Percentiles rank a stretch among this genome's conserved stretches.
Evolutionary conservation across 352 stramenopile genomes (phyloP).

Genomic region (Pythium grandisporangium): DNA sequence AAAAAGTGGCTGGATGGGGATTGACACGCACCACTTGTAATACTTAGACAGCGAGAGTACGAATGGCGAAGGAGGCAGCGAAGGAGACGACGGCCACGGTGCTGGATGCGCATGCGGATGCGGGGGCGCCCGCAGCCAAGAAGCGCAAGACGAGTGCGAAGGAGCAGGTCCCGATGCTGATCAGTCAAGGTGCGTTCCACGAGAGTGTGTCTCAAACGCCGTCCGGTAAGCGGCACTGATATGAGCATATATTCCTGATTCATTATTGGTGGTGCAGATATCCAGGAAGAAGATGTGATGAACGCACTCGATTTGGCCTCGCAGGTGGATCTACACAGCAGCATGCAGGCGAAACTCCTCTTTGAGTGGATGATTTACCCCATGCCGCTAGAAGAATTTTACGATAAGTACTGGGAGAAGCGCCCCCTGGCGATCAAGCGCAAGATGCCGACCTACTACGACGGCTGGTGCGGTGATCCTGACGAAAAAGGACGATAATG

Average conservation of each 20-base stretch:
- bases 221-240: too few species aligned
- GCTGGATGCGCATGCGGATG: background rate
- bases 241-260: too few species aligned
- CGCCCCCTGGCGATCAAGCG: conserved; percentile 84
- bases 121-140: conserved; percentile 21
- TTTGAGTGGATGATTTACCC: conserved; percentile 85
- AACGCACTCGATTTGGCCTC: conserved; percentile 45
- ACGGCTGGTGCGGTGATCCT: conserved; percentile 42
- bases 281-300: conserved; percentile 38
- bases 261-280: too few species aligned
- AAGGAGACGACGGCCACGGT: background rate
- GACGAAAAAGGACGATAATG: background rate
- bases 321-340: conserved; percentile 54
- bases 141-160: conserved; percentile 36
- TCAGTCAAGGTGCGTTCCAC: conserved; percentile 16
- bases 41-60: background rate
- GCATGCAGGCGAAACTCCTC: conserved; percentile 55
- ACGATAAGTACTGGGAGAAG: conserved; percentile 91
- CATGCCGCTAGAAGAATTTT: conserved; percentile 85
- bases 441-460: conserved; percentile 55
- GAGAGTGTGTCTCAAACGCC: too few species aligned
- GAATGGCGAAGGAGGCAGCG: background rate
- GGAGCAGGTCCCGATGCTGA: conserved; percentile 27
- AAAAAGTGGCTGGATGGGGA: background rate
- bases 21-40: background rate